These are phyloP conservation scores for Cyamopsis tetragonoloba DNA, from an alignment of 306 rosid genomes.

Conservation along the genomic window DNA sequence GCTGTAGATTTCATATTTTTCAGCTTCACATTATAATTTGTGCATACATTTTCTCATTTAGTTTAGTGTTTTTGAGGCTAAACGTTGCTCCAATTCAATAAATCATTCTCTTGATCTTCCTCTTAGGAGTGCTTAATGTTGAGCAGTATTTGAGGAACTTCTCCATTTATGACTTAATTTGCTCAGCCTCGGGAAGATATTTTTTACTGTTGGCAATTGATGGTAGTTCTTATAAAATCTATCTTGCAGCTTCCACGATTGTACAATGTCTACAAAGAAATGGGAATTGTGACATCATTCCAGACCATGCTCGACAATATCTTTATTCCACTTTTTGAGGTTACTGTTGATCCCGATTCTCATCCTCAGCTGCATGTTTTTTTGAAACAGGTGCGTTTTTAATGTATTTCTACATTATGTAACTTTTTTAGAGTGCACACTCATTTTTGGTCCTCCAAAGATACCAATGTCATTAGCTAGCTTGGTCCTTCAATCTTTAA, in stretches of 20 bases:
- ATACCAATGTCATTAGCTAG: neutral
- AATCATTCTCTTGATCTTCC: neutral
- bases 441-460: neutral
- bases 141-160: neutral
- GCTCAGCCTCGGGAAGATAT: neutral
- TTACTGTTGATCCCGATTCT: conserved; percentile 91
- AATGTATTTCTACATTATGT: neutral
- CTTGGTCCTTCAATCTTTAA: neutral
- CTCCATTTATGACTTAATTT: neutral
- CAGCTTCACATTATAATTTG: conserved; percentile 10
- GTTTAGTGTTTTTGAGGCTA: neutral
- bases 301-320: conserved; percentile 97
- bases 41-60: neutral
- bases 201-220: neutral
- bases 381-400: conserved; percentile 71
- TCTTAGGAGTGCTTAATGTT: conserved; percentile 1
- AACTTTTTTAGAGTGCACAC: neutral
- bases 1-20: conserved; percentile 9
- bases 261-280: conserved; percentile 91
- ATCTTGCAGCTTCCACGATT: conserved; percentile 82
- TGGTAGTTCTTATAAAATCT: conserved; percentile 19
- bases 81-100: neutral
- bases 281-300: conserved; percentile 97
- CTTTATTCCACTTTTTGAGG: conserved; percentile 94
- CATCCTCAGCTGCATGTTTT: conserved; percentile 96